These are phyloP conservation scores for Rosa hybrid DNA, from an alignment of 331 rosid species.

Conservation along the genomic window DNA sequence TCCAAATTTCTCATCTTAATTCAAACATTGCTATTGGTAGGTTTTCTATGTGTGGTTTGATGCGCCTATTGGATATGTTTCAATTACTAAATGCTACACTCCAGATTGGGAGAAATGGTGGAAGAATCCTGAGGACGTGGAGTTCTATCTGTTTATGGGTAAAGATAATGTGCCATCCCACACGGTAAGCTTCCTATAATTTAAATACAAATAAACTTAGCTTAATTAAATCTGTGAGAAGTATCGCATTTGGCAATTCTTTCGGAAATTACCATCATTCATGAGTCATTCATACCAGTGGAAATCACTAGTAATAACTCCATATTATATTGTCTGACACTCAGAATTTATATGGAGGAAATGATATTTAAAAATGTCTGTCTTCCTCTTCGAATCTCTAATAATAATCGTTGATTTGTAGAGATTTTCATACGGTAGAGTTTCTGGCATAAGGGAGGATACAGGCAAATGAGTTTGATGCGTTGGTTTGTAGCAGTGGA, in stretches of 20 bases:
- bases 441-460: constrained; percentile 58
- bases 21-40: constrained; percentile 32
- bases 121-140: constrained; percentile 93
- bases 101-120: constrained; percentile 97
- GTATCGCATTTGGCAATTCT: neutral
- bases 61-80: constrained; percentile 95
- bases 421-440: no score
- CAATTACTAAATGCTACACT: constrained; percentile 92
- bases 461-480: constrained; percentile 67
- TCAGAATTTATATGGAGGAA: neutral
- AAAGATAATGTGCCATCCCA: constrained; percentile 98
- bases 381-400: neutral
- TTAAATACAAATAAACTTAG: neutral
- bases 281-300: neutral
- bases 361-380: neutral
- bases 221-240: neutral
- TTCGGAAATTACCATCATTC: neutral
- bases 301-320: neutral
- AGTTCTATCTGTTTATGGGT: constrained; percentile 95
- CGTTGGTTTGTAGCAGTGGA: constrained; percentile 79
- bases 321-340: neutral
- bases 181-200: constrained; percentile 59
- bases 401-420: no score
- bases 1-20: neutral
- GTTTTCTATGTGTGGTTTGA: constrained; percentile 99